Base-by-base conservation (phyloP, 164 flowering plant genomes). In the Stephania cephalantha region DNA sequence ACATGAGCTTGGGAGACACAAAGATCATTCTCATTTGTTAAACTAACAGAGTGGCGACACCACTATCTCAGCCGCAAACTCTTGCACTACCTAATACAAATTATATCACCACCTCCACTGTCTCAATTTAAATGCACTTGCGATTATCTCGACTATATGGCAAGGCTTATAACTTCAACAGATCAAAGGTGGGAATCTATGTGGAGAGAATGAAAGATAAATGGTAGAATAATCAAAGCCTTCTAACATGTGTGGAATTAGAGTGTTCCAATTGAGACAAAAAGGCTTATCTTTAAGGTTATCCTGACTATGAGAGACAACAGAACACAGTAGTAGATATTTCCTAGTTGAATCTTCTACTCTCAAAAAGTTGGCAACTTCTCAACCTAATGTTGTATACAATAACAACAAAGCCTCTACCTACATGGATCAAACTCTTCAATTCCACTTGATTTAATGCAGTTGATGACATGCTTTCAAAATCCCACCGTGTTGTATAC, bases 21-120 rank as follows among this genome's bases (percentile, higher is more conserved):
- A 44, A 29, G 58, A 15, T 35, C 42, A 9, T 29, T 7, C 5
- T 70, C 63, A 10, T 58, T 31, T 7, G 73, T 31, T 48, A 64
- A 1, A 69, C 69, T 48, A 46, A 64, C 45, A 75, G 73, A 82
- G 87, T 88, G 87, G 84, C 68, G 76, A 61, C 63, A 73, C 83
- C 88, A 87, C 89, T 85, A 77, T 66, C 7, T 20, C 50, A 11
- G 71, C 22, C 48, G 7, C 64, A 50, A 50, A 50, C 55, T 50
- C 20, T 15, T 58, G 64, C 64, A 58, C 7, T 18, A 18, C 64
- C 64, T 58, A 15, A 58, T 58, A 15, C 20, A 12, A 58, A 58
- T 58, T 58, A 58, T 58, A 6, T 58, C 64, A 58, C 6, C 64
- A 12, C 15, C 10, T 50, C 18, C 64, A 58, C 18, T 58, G 64